Evolutionary conservation across 2,329 filamentous ascomycete genomes (phyloP), one percentile per base, ranked within the genome.

Genomic region (Clarireedia paspali): DNA sequence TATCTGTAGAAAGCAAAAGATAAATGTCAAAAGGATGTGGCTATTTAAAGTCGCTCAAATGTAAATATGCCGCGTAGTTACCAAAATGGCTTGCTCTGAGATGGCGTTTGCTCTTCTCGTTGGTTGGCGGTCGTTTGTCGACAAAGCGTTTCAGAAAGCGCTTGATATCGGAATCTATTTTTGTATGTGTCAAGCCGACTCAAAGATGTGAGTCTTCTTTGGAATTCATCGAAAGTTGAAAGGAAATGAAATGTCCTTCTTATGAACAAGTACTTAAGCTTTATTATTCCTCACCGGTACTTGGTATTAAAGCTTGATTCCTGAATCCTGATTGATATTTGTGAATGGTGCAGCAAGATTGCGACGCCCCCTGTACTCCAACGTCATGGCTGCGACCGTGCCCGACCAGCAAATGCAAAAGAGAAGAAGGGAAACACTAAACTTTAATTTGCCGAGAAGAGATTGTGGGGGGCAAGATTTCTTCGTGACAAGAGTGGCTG

Each of bases 71-170:
- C 30, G 30, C 30, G 10, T 34, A 9, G 30, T 34, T 34, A 34
- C 30, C 30, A 12, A 34, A 34, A 34, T 12, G 34, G 45, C 12
- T 34, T 51, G 42, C 40, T 42, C 14, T 20, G 30, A 20, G 48
- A 6, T 0, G 23, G 49, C 2, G 52, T 49, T 54, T 54, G 34
- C 23, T 49, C 52, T 54, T 54, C 26, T 20, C 20, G 30, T 49
- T 49, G 26, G 10, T 49, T 49, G 47, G 47, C 17, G 20, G 47
- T 20, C 10, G 26, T 9, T 36, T 49, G 24, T 36, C n/a, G 15
- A 49, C 34, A 17, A 20, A n/a, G 26, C 10, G 54, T 56, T 56
- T 56, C 54, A 53, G 54, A 53, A 56, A 51, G 48, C 54, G 48
- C 54, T 52, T 47, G 48, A 47, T 47, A 56, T 36, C 34, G 14